Conservation (phyloP, 768 basidiomycete genomes). For the Boletus rubroflammeus region DNA sequence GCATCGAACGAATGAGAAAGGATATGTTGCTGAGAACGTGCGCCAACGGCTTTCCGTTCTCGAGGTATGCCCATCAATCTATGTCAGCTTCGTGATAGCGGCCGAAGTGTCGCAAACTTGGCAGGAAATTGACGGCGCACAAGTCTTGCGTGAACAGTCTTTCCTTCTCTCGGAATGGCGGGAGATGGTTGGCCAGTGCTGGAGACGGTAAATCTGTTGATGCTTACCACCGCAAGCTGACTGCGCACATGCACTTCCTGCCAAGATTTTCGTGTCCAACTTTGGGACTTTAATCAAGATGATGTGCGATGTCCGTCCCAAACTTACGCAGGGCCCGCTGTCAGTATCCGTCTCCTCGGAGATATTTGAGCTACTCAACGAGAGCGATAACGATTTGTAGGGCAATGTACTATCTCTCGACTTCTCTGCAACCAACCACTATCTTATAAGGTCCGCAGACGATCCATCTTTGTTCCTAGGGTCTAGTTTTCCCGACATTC, state of each 20-base stretch:
- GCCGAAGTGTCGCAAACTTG: constrained; percentile 1
- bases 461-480: constrained; percentile 13
- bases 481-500: constrained; percentile 4
- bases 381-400: constrained; percentile 36
- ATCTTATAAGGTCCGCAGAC: constrained; percentile 57
- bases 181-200: constrained; percentile 62
- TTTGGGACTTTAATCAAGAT: constrained; percentile 70
- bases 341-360: constrained; percentile 29
- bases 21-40: constrained; percentile 19
- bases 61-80: constrained; percentile 25
- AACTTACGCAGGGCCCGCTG: constrained; percentile 45
- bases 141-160: constrained; percentile 65
- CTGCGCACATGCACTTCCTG: constrained; percentile 5
- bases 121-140: constrained; percentile 42
- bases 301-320: constrained; percentile 42
- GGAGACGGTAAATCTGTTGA: constrained; percentile 54
- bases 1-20: constrained; percentile 21
- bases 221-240: constrained; percentile 10
- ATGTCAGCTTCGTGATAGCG: background rate
- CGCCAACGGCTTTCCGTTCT: constrained; percentile 32
- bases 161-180: constrained; percentile 55
- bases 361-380: constrained; percentile 14
- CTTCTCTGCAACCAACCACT: constrained; percentile 65
- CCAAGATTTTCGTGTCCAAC: constrained; percentile 49
- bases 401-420: constrained; percentile 67